A percentile compares a stretch with the other conserved stretches of the same genome.
These are phyloP conservation scores for Lachancea kluyveri DNA, from an alignment of 805 yeast species.

Conservation along the genomic window DNA sequence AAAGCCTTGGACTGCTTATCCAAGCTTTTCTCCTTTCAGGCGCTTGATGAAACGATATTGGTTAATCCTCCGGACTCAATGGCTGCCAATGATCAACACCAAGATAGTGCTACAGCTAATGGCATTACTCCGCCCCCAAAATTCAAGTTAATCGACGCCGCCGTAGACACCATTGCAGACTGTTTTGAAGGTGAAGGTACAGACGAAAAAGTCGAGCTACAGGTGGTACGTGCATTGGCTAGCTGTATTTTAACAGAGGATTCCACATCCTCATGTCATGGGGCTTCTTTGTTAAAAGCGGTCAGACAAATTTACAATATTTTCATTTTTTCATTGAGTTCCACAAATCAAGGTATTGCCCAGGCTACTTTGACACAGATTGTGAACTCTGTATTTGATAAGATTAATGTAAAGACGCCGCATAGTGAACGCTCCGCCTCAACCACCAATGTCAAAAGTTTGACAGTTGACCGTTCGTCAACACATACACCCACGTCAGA, in stretches of 20 bases:
- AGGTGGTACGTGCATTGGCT: conserved; percentile 85
- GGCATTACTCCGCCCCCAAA: conserved; percentile 49
- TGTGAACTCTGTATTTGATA: conserved; percentile 77
- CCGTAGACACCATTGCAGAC: conserved; percentile 75
- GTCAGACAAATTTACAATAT: conserved; percentile 91
- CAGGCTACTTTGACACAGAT: conserved; percentile 93
- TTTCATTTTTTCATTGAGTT: conserved; percentile 74
- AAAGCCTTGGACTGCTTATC: conserved; percentile 81
- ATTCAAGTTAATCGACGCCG: conserved; percentile 65
- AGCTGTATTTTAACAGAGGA: conserved; percentile 79
- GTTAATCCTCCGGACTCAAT: conserved; percentile 41
- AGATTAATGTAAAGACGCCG: conserved; percentile 40
- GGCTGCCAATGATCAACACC: conserved; percentile 27
- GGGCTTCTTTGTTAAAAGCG: conserved; percentile 81
- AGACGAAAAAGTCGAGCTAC: conserved; percentile 82
- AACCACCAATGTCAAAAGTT: conserved; percentile 11
- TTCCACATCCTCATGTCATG: conserved; percentile 71
- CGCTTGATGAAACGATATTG: conserved; percentile 56
- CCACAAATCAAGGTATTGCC: conserved; percentile 86
- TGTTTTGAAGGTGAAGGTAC: conserved; percentile 92
- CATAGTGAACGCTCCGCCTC: conserved; percentile 7
- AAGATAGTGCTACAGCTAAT: conserved; percentile 19
- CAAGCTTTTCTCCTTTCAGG: conserved; percentile 75
- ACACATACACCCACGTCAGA: conserved; percentile 3
- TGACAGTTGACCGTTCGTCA: conserved; percentile 6